Conservation (phyloP, 208 protist species). For the Leishmania amazonensis region DNA sequence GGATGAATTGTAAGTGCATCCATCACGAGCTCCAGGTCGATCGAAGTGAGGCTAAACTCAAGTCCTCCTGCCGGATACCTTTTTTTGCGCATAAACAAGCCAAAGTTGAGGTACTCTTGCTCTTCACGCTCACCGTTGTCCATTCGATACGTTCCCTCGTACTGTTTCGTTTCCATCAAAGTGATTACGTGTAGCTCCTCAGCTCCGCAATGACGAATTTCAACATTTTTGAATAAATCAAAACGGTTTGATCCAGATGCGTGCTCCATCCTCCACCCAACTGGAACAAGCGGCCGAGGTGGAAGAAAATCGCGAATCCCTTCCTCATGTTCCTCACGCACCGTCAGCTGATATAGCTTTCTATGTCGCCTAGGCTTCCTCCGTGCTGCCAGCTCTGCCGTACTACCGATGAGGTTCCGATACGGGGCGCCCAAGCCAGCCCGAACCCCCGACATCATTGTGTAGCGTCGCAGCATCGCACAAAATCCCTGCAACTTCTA, state of each 20-base stretch:
- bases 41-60: conserved; percentile 85
- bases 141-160: conserved; percentile 85
- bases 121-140: conserved; percentile 88
- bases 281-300: conserved; percentile 56
- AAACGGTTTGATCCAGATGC: conserved; percentile 62
- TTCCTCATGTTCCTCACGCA: conserved; percentile 76
- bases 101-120: conserved; percentile 87
- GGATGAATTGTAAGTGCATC: conserved; percentile 76
- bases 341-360: conserved; percentile 51
- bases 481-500: neutral
- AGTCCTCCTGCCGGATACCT: conserved; percentile 54
- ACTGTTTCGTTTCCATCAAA: conserved; percentile 77
- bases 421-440: neutral
- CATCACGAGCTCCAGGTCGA: conserved; percentile 89
- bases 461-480: conserved; percentile 8
- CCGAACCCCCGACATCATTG: neutral
- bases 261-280: conserved; percentile 70
- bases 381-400: neutral
- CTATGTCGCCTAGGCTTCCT: conserved; percentile 37
- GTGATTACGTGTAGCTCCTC: conserved; percentile 72
- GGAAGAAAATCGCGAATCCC: conserved; percentile 84
- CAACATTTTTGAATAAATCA: conserved; percentile 67
- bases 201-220: conserved; percentile 63
- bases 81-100: conserved; percentile 70
- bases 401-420: neutral